Percentiles rank a stretch among this genome's conserved stretches.
Conservation (phyloP, 2,329 filamentous ascomycete species). For the Elsinoe necatrix region DNA sequence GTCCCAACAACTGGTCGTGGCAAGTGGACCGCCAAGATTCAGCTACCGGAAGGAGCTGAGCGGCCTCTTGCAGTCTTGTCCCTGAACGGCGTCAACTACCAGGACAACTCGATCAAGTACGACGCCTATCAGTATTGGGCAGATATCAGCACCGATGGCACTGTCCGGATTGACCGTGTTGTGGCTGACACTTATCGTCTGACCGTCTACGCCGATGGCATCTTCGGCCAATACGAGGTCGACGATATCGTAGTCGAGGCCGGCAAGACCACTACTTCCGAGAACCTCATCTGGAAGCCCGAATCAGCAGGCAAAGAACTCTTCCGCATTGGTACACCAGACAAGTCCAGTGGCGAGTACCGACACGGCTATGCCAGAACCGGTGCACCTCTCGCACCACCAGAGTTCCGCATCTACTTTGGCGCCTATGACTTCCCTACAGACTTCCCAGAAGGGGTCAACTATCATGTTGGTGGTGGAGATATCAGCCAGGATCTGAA, state of each 20-base stretch:
- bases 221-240: slow-evolving; percentile 53
- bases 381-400: slow-evolving; percentile 46
- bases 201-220: slow-evolving; percentile 53
- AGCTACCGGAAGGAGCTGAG: slow-evolving; percentile 44
- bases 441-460: slow-evolving; percentile 52
- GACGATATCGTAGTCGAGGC: slow-evolving; percentile 43
- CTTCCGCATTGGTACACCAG: slow-evolving; percentile 55
- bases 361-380: slow-evolving; percentile 45
- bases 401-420: slow-evolving; percentile 56
- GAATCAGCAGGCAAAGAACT: slow-evolving; percentile 52
- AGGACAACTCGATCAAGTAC: slow-evolving; percentile 50
- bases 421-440: slow-evolving; percentile 50
- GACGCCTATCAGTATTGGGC: slow-evolving; percentile 57
- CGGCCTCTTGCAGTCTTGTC: slow-evolving; percentile 50
- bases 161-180: slow-evolving; percentile 46
- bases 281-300: slow-evolving; percentile 41
- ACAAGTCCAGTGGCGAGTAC: slow-evolving; percentile 54
- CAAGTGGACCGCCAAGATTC: slow-evolving; percentile 42
- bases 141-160: slow-evolving; percentile 41
- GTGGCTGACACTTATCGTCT: slow-evolving; percentile 53
- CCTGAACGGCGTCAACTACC: slow-evolving; percentile 45
- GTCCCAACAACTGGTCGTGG: slow-evolving; percentile 46
- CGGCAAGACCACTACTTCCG: slow-evolving; percentile 32
- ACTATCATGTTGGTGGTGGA: slow-evolving; percentile 49
- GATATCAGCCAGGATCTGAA: slow-evolving; percentile 47